A percentile compares a stretch with the other conserved stretches of the same genome.
Evolutionary conservation across 163 green algal genomes (phyloP).

Genomic region (Scenedesmus sp.): DNA sequence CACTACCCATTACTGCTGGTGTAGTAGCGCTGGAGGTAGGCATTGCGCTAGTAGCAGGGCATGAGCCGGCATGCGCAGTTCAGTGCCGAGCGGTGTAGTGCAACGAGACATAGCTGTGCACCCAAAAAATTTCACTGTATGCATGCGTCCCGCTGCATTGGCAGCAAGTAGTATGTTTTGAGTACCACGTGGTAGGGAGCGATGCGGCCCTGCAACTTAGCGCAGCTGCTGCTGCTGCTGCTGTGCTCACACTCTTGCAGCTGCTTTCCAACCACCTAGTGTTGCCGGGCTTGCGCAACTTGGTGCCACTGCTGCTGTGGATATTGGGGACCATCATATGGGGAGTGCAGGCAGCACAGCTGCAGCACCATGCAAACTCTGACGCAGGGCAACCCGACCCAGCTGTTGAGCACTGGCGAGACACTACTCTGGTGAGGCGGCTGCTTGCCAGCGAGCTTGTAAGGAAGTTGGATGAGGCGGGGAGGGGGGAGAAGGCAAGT

Average conservation of each 20-base stretch:
- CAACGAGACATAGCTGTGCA: too few relatives aligned
- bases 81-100: too few relatives aligned
- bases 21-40: slow-evolving; percentile 28
- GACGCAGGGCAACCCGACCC: neutral
- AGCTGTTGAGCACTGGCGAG: neutral
- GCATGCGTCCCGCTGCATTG: too few relatives aligned
- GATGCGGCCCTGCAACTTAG: too few relatives aligned
- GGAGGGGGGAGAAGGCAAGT: too few relatives aligned
- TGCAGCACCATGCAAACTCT: neutral
- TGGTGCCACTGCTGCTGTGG: slow-evolving; percentile 31
- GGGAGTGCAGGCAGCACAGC: slow-evolving; percentile 14
- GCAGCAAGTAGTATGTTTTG: too few relatives aligned
- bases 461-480: neutral
- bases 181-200: too few relatives aligned
- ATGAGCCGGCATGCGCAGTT: too few relatives aligned
- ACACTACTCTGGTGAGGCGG: neutral
- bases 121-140: too few relatives aligned
- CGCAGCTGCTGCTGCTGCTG: neutral
- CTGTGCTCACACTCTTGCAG: neutral
- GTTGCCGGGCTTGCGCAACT: slow-evolving; percentile 19
- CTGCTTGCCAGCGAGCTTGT: neutral
- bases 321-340: slow-evolving; percentile 16
- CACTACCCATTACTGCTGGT: slow-evolving; percentile 4
- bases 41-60: too few relatives aligned
- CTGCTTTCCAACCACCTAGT: neutral